Conservation (phyloP, 2,329 filamentous ascomycete genomes). For the Fusarium drepaniforme region DNA sequence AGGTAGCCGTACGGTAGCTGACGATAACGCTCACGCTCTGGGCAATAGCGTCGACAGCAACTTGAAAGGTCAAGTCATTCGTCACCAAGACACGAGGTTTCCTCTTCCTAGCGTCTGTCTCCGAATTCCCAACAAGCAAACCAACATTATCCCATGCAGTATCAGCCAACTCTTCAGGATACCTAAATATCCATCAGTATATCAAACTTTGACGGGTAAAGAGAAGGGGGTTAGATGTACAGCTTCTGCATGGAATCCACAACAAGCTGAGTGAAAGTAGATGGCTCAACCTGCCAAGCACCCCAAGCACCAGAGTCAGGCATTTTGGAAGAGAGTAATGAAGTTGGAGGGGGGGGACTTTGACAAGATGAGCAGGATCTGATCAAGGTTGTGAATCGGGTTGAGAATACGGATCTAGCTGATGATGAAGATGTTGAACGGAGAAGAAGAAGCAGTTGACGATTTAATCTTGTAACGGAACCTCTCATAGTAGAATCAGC, state of each 20-base stretch:
- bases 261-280: constrained; percentile 68
- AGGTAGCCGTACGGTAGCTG: constrained; percentile 77
- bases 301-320: constrained; percentile 50
- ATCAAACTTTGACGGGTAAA: not conserved
- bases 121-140: constrained; percentile 69
- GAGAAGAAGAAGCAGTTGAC: not conserved
- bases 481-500: constrained; percentile 30
- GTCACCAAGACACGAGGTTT: constrained; percentile 68
- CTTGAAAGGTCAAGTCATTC: constrained; percentile 89
- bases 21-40: constrained; percentile 83
- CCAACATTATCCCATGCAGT: constrained; percentile 98
- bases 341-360: not conserved
- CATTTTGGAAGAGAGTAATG: constrained; percentile 37
- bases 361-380: constrained; percentile 39
- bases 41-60: constrained; percentile 89
- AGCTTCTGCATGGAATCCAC: constrained; percentile 84
- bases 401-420: not conserved
- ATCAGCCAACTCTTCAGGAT: constrained; percentile 90
- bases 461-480: constrained; percentile 16
- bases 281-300: constrained; percentile 54
- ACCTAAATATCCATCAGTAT: constrained; percentile 64
- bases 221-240: constrained; percentile 54
- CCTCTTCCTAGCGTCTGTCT: constrained; percentile 44
- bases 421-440: not conserved
- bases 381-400: not conserved